Conservation (phyloP, 345 rosid genomes). For the Anastatica hierochuntica region DNA sequence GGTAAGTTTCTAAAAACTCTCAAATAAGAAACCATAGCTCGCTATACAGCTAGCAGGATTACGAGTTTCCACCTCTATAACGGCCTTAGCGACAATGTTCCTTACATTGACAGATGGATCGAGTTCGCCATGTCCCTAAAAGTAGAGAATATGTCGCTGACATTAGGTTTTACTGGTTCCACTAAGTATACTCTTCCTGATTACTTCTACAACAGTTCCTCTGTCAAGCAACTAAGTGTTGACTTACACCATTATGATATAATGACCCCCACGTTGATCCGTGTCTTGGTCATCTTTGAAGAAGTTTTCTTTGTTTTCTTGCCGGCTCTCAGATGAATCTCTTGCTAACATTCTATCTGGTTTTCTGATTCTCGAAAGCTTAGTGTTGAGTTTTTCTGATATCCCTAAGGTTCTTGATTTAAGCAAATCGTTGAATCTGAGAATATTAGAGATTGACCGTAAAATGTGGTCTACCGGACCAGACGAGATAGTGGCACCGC, state of each 20-base stretch:
- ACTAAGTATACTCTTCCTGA: no score
- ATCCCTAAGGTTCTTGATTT: no score
- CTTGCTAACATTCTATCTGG: not conserved
- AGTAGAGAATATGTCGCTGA: no score
- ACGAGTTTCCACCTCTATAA: not conserved
- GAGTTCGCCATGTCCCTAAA: no score
- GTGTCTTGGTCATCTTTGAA: slow-evolving; percentile 6
- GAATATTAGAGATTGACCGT: no score
- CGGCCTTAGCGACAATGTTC: no score
- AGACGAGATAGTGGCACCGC: no score
- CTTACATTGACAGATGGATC: no score
- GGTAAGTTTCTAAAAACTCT: no score
- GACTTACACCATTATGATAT: not conserved
- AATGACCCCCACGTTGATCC: not conserved
- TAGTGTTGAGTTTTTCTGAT: not conserved
- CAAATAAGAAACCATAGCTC: slow-evolving; percentile 1
- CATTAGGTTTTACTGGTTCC: no score
- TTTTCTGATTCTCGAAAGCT: not conserved
- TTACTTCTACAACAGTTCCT: not conserved
- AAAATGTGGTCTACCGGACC: no score
- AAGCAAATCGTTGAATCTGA: no score
- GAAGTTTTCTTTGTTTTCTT: not conserved
- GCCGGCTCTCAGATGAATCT: not conserved
- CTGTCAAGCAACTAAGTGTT: not conserved
- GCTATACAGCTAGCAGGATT: not conserved